A percentile compares a stretch with the other conserved stretches of the same genome.
Conservation (phyloP, 1,284 basidiomycete genomes). For the Leccinum pallidistipes region DNA sequence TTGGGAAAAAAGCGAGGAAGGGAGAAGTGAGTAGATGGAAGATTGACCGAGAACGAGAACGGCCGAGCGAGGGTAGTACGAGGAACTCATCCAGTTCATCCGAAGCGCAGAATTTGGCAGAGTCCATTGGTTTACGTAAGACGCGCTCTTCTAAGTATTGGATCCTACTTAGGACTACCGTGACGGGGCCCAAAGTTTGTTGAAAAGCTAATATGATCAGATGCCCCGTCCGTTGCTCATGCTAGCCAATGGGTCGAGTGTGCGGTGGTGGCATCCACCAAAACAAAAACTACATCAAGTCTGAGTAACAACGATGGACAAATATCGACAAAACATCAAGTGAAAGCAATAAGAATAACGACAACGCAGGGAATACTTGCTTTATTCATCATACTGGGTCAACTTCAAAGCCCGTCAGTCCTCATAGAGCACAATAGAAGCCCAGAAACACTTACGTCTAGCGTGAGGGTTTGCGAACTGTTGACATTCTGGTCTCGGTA, state of each 20-base stretch:
- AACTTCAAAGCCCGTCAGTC: conserved; percentile 29
- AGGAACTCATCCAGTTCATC: conserved; percentile 22
- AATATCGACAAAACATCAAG: conserved; percentile 10
- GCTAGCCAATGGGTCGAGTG: not conserved
- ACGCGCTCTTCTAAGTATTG: not conserved
- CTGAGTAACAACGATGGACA: not conserved
- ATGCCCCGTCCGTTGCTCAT: too few species aligned
- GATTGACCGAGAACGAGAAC: conserved; percentile 64
- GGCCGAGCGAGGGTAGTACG: conserved; percentile 57
- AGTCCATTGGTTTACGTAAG: conserved; percentile 17
- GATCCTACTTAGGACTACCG: too few species aligned
- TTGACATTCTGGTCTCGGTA: conserved; percentile 94
- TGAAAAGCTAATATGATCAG: too few species aligned
- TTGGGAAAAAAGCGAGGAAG: conserved; percentile 72
- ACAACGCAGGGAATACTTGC: not conserved
- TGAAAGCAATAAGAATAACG: conserved; percentile 30
- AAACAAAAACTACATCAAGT: conserved; percentile 9
- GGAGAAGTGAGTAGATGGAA: conserved; percentile 66
- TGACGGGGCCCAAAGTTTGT: too few species aligned
- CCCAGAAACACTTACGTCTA: conserved; percentile 68
- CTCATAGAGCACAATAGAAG: not conserved
- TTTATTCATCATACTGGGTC: conserved; percentile 41
- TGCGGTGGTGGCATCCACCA: not conserved
- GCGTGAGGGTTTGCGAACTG: conserved; percentile 84
- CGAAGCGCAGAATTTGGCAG: not conserved